phyloP scores from a whole-genome alignment of 2,329 filamentous ascomycete species.

The Ploettnerulaceae sp. region DNA sequence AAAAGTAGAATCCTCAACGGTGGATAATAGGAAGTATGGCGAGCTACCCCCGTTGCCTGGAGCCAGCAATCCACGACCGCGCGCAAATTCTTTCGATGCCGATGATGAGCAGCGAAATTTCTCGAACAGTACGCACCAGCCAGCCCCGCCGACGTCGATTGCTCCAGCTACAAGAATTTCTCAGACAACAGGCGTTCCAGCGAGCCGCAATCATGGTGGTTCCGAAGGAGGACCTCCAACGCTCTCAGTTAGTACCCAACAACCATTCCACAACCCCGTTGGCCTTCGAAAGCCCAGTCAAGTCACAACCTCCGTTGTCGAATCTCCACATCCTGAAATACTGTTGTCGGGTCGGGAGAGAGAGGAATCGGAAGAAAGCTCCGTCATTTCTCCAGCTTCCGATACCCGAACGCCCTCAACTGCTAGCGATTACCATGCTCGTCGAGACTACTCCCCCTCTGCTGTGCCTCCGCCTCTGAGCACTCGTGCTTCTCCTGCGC shows the following conservation, averaged over 20 bases:
- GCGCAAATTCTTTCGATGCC: constrained; percentile 48
- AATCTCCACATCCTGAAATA: constrained; percentile 19
- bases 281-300: constrained; percentile 23
- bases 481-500: constrained; percentile 38
- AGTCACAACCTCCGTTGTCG: constrained; percentile 18
- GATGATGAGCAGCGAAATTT: constrained; percentile 50
- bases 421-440: constrained; percentile 35
- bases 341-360: constrained; percentile 9
- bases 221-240: no score
- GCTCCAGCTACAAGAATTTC: constrained; percentile 31
- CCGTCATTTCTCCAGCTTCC: constrained; percentile 24
- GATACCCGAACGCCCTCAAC: constrained; percentile 20
- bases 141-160: constrained; percentile 15
- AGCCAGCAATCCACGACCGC: constrained; percentile 18
- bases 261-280: constrained; percentile 13
- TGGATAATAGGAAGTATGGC: constrained; percentile 30
- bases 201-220: constrained; percentile 23
- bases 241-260: constrained; percentile 27
- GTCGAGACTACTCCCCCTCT: constrained; percentile 48
- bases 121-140: constrained; percentile 32
- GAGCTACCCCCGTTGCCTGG: constrained; percentile 28
- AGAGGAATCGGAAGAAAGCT: constrained; percentile 15
- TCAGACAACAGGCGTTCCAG: constrained; percentile 25
- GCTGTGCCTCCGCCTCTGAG: constrained; percentile 45
- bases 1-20: constrained; percentile 11